Evolutionary conservation across 192 early-diverging fungal species (phyloP).

Genomic region (Chytriomyces confervae): DNA sequence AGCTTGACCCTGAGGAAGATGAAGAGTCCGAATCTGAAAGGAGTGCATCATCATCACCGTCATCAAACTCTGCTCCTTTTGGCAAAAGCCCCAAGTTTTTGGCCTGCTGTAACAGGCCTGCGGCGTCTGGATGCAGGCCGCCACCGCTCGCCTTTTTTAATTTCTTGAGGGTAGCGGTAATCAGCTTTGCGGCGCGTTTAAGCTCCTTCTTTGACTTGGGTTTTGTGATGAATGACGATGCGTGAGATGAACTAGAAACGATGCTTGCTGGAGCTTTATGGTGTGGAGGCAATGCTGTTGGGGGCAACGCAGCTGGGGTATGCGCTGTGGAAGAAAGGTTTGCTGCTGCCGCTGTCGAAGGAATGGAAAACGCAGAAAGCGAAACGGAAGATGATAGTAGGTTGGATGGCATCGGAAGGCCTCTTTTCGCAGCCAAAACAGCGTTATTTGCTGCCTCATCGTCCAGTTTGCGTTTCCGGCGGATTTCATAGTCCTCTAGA

Average conservation of each 20-base stretch:
- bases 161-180: slow-evolving; percentile 24
- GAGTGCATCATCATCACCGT: slow-evolving; percentile 9
- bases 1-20: slow-evolving; percentile 13
- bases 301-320: neutral
- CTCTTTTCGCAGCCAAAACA: neutral
- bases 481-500: slow-evolving; percentile 19
- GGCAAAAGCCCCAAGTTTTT: slow-evolving; percentile 21
- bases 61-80: slow-evolving; percentile 15
- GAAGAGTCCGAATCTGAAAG: neutral
- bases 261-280: neutral
- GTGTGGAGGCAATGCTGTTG: neutral
- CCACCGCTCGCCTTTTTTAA: slow-evolving; percentile 22
- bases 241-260: neutral
- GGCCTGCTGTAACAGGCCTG: slow-evolving; percentile 12
- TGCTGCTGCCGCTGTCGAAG: neutral
- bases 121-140: slow-evolving; percentile 13
- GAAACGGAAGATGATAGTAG: neutral
- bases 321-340: neutral
- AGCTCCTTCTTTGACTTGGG: slow-evolving; percentile 30
- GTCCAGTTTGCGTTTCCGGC: slow-evolving; percentile 15
- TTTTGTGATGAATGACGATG: slow-evolving; percentile 7
- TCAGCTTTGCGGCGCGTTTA: slow-evolving; percentile 14
- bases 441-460: slow-evolving; percentile 28
- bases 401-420: neutral
- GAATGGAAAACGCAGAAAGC: neutral